Base-by-base conservation (phyloP, 352 stramenopile genomes). In the Pythium grandisporangium region DNA sequence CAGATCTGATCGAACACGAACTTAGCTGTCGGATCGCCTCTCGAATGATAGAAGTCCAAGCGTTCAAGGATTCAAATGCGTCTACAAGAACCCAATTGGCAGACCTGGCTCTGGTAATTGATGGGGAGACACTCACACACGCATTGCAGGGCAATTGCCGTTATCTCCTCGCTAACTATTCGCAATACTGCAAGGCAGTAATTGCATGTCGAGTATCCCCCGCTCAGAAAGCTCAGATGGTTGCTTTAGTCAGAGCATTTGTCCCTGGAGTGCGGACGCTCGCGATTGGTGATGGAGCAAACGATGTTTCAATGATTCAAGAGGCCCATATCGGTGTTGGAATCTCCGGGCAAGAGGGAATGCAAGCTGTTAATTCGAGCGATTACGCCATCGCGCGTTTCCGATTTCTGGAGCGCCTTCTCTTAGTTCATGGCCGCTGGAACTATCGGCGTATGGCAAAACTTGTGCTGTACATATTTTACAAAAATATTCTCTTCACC, bases 231-330 rank as follows among this genome's bases (percentile, higher is more conserved):
- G 76, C 77, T 5, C 57, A 87, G 16, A 84, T 95, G 63, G 82
- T 93, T 6, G 66, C 66, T 4, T 42, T 93, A 17, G 84, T 95
- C 48, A 92, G 87, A 44, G 61, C 83, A 25, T 68, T 68, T 34
- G 71, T 88, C 3, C 62, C 71, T 25, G 71, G 72, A 5, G 70
- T 83, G 7, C 67, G 70, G 6, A 96, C 84, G 14, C 62, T 97
- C 2, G 73, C 84, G 16, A 97, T 97, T 33, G 88, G 93, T 21
- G 93, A 98, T 49, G 93, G 93, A 30, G 93, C 92, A 1, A 98
- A 98, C 48, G 93, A 98, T 47, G 93, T 98, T 2, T 84, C 82
- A 12, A 98, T 98, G 92, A 96, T 98, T 40, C 84, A 97, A 60
- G 77, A 88, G 54, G 88, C 84, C 16, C 78, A 96, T 42, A 68